Conservation (phyloP, 164 flowering plant genomes). For the Kalanchoe fedtschenkoi region DNA sequence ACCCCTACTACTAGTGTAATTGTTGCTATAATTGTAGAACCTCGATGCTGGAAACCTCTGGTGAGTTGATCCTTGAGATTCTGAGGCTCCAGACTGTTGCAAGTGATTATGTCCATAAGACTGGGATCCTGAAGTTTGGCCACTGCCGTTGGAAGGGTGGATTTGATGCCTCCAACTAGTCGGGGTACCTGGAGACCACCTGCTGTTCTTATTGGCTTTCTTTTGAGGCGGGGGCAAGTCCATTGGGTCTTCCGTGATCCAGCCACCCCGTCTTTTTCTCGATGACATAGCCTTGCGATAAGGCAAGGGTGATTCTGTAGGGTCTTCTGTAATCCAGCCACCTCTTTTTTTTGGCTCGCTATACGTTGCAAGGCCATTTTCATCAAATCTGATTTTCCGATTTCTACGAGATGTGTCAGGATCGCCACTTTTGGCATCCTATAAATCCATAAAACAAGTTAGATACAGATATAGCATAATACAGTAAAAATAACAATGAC, state of each 20-base stretch:
- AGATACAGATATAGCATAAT: not conserved
- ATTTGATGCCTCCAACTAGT: conserved; percentile 12
- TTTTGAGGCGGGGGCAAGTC: conserved; percentile 16
- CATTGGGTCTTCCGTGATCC: conserved; percentile 36
- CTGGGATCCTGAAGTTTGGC: conserved; percentile 20
- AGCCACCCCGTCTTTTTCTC: conserved; percentile 1
- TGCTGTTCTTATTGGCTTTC: conserved; percentile 10
- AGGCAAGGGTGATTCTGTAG: conserved; percentile 23
- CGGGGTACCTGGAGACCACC: conserved; percentile 42
- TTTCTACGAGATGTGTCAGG: not conserved
- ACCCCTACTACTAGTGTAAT: too few species aligned
- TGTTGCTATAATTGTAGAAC: too few species aligned
- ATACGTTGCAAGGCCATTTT: not conserved
- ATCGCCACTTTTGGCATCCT: not conserved
- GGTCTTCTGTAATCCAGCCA: conserved; percentile 32
- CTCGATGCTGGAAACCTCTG: too few species aligned
- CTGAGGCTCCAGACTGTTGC: conserved; percentile 11
- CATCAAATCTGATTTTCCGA: not conserved
- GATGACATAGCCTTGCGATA: not conserved
- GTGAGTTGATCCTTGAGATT: conserved; percentile 14
- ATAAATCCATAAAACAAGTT: not conserved
- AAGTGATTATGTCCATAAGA: conserved; percentile 13
- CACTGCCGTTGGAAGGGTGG: conserved; percentile 5
- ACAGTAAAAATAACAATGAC: not conserved
- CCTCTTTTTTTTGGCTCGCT: conserved; percentile 1